These are phyloP conservation scores for Globisporangium paroecandrum DNA, from an alignment of 352 stramenopile genomes.

Conservation along the genomic window DNA sequence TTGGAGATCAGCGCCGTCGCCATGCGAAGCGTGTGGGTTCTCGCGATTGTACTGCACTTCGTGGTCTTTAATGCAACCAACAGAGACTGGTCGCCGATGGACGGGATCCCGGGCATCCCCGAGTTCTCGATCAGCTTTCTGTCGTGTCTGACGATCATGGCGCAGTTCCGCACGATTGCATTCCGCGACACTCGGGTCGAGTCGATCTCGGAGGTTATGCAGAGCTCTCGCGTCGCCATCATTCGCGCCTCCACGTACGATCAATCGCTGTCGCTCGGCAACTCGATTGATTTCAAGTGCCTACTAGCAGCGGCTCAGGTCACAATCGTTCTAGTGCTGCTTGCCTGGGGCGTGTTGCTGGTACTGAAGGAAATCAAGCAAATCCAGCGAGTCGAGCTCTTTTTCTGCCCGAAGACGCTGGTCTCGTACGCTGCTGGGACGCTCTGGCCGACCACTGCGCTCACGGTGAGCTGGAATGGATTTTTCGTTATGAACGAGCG, in stretches of 20 bases:
- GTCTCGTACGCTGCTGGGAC: slow-evolving; percentile 19
- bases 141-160: slow-evolving; percentile 14
- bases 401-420: slow-evolving; percentile 11
- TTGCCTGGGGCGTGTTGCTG: not conserved
- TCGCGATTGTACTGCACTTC: slow-evolving; percentile 14
- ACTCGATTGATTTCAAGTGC: slow-evolving; percentile 16
- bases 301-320: not conserved
- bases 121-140: slow-evolving; percentile 16
- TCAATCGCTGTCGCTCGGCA: not conserved
- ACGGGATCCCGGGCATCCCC: slow-evolving; percentile 5
- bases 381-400: slow-evolving; percentile 7
- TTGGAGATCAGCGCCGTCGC: slow-evolving; percentile 22
- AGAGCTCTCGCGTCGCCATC: not conserved
- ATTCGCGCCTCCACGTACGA: slow-evolving; percentile 1
- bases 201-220: slow-evolving; percentile 9
- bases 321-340: not conserved
- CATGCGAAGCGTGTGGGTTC: slow-evolving; percentile 30
- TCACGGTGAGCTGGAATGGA: slow-evolving; percentile 19
- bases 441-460: slow-evolving; percentile 14
- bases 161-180: slow-evolving; percentile 1
- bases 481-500: slow-evolving; percentile 1
- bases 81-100: slow-evolving; percentile 4
- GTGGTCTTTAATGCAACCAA: slow-evolving; percentile 8
- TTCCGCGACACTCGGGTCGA: slow-evolving; percentile 11
- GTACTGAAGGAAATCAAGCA: not conserved